These are phyloP conservation scores for Thermoascus crustaceus DNA, from an alignment of 2,329 filamentous ascomycete genomes.

Conservation along the genomic window DNA sequence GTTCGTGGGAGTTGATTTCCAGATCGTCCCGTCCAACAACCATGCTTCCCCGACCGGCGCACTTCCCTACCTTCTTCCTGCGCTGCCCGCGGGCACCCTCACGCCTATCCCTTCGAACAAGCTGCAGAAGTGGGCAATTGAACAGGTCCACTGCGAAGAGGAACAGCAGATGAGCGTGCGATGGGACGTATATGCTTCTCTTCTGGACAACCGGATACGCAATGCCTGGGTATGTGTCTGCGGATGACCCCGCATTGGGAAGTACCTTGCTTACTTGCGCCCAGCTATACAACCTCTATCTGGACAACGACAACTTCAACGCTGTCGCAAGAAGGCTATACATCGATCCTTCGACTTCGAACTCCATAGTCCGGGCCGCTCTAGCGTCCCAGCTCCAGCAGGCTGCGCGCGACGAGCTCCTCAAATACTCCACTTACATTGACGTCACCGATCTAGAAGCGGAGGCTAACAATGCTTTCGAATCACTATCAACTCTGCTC, in stretches of 20 bases:
- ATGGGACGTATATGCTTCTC: slow-evolving; percentile 67
- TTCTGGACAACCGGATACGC: slow-evolving; percentile 69
- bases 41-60: slow-evolving; percentile 84
- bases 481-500: slow-evolving; percentile 52
- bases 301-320: slow-evolving; percentile 57
- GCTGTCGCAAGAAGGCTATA: slow-evolving; percentile 64
- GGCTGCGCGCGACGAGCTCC: slow-evolving; percentile 67
- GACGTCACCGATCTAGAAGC: slow-evolving; percentile 50
- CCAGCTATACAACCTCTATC: slow-evolving; percentile 72
- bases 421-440: slow-evolving; percentile 50
- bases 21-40: slow-evolving; percentile 67
- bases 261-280: slow-evolving; percentile 2
- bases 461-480: slow-evolving; percentile 55
- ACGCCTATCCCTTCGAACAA: slow-evolving; percentile 54
- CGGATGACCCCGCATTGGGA: background rate
- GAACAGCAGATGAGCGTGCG: slow-evolving; percentile 47
- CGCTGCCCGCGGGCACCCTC: slow-evolving; percentile 30
- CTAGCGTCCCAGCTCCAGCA: slow-evolving; percentile 59
- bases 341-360: slow-evolving; percentile 53
- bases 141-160: slow-evolving; percentile 38
- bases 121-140: slow-evolving; percentile 60
- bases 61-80: slow-evolving; percentile 77
- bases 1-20: slow-evolving; percentile 62
- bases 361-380: slow-evolving; percentile 53
- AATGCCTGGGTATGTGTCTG: slow-evolving; percentile 66